Base-by-base conservation (phyloP, 2,329 filamentous ascomycete genomes). In the Tolypocladium endophyticum region DNA sequence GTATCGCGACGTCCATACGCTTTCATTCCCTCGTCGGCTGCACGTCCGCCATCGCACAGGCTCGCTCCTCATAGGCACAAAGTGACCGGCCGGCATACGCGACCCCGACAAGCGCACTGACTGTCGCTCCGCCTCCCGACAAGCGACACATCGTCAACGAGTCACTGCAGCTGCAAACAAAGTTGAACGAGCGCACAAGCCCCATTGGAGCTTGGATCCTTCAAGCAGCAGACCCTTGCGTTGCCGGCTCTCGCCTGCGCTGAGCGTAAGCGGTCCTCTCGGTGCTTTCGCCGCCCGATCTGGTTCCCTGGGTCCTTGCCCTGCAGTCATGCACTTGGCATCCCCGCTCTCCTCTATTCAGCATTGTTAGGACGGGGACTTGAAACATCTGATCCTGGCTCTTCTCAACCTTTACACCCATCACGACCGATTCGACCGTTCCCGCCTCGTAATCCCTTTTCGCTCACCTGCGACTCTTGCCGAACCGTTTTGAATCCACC, bases 351-450 rank as follows among this genome's bases (percentile, higher is more conserved):
- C 45, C 53, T 60, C 43, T 54, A 23, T 56, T 55, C 36, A 61
- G 62, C 61, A 63, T 61, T 60, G 43, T 58, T 54, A 58, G 59
- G 58, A 61, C 59, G 59, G 59, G 55, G 58, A 61, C 64, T 62
- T 63, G 62, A 64, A 65, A 65, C 63, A 58, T 47, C 50, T 50
- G 28, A 60, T 52, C 58, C 62, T 54, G 50, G 59, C 28, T 36
- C 35, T 20, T 36, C 47, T 53, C 23, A 36, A 58, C 39, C 39
- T 41, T 30, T 47, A 56, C 61, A 38, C 58, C n/a, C 56, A 55
- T 56, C 50, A 53, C 38, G 56, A 52, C 56, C 45, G 53, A 50
- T 28, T 60, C 43, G 43, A 55, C 28, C 52, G 53, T 59, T 55
- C 23, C n/a, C 47, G 38, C 30, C 41, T 18, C 57, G 47, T 35